Base-by-base conservation (phyloP, 2,329 filamentous ascomycete species). In the Didymella keratinophila region DNA sequence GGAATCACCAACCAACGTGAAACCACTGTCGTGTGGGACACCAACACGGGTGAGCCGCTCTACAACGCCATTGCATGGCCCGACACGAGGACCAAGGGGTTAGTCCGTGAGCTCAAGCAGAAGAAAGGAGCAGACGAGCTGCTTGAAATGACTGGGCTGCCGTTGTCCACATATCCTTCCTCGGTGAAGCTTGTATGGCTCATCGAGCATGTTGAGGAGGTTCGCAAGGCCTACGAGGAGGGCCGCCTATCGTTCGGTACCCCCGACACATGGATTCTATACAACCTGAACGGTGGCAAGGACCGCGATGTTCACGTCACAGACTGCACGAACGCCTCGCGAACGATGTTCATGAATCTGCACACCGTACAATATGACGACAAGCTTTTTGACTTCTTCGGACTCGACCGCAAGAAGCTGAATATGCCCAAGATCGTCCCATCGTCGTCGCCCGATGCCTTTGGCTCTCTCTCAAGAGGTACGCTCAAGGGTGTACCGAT, bases 1-100 rank as follows among this genome's bases (percentile, higher is more conserved):
- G 93, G 93, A 56, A 90, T 97, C 74, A 96, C 92, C 58, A 96
- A 93, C 78, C 92, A 97, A 81, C 88, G 93, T 73, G 93, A 97
- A 78, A 96, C 93, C 1, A 91, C 89, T 1, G 82, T 96, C 1
- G 88, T 93, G 25, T 96, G 92, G 92, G 91, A 97, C 76, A 86
- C 83, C 69, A 83, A 85, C 65, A 95, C 91, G 0, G 93, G 93
- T 63, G 85, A 95, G 75, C 87, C 92, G 4, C 81, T 97, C 16
- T 85, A 91, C 79, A 93, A 94, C 71, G 92, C 92, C 57, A 89
- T 97, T 60, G 93, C 92, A 43, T 97, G 93, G 68, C 90, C 92
- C 28, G 93, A 97, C 73, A 96, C 92, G 28, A 85, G 93, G 51
- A 94, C 91, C 51, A 85, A 87, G 64, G 83, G 84, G 46, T 80